Evolutionary conservation across 106 monocot genomes (phyloP).

Genomic region (Dendrobium catenatum): DNA sequence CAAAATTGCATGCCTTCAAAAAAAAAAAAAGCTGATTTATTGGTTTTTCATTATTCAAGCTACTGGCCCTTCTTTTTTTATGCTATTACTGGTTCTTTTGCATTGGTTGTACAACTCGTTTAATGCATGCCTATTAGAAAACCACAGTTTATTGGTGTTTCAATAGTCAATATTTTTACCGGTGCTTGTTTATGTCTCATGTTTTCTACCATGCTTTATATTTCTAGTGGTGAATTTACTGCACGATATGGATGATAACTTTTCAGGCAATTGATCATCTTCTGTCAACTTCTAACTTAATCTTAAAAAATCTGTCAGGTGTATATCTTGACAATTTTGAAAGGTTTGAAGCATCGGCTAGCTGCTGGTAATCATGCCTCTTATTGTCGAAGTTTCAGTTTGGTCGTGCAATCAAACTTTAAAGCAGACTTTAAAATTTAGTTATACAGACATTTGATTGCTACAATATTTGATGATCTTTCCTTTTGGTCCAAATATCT

Average conservation of each 20-base stretch:
- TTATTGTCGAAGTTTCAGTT: no score
- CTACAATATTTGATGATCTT: background rate
- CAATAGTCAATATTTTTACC: background rate
- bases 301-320: conserved; percentile 48
- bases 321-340: conserved; percentile 67
- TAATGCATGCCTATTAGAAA: background rate
- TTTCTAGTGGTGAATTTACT: background rate
- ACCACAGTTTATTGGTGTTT: background rate
- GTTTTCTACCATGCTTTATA: background rate
- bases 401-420: no score
- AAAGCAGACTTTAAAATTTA: no score
- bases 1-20: no score
- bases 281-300: conserved; percentile 6
- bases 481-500: background rate
- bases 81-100: background rate
- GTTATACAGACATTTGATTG: no score
- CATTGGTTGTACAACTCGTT: background rate
- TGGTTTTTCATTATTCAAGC: background rate
- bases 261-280: background rate
- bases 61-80: background rate
- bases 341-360: conserved; percentile 87
- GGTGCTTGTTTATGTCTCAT: background rate
- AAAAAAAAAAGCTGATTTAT: no score
- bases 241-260: background rate
- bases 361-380: conserved; percentile 63